These are phyloP conservation scores for Immersiporthe knoxdaviesiana DNA, from an alignment of 2,329 filamentous ascomycete species.

Conservation along the genomic window DNA sequence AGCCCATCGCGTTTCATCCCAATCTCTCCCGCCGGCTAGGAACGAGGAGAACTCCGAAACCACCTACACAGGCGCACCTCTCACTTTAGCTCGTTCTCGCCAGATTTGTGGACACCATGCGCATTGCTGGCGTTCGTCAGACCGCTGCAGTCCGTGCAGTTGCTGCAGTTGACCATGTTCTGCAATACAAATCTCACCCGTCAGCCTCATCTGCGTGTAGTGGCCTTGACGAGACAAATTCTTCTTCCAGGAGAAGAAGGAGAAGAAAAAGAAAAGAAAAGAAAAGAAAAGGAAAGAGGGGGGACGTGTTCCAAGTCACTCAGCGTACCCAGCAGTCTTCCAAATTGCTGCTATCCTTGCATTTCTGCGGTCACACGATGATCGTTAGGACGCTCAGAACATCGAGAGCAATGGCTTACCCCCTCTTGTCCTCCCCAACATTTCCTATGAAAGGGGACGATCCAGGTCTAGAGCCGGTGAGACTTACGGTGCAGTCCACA, in stretches of 20 bases:
- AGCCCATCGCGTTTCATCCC: background rate
- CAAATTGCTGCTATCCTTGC: slow-evolving; percentile 24
- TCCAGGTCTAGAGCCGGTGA: too few relatives aligned
- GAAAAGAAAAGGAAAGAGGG: too few relatives aligned
- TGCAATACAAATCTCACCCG: background rate
- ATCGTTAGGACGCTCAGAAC: background rate
- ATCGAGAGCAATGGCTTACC: background rate
- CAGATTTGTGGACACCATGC: slow-evolving; percentile 18
- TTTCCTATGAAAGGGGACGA: background rate
- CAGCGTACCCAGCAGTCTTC: slow-evolving; percentile 10
- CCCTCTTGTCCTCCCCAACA: background rate
- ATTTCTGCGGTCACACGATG: background rate
- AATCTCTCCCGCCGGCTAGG: background rate
- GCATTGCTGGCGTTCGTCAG: slow-evolving; percentile 19
- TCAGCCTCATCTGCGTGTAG: background rate
- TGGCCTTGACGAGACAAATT: background rate
- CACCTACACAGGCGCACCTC: background rate
- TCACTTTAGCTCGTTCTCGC: slow-evolving; percentile 17
- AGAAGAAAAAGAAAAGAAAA: too few relatives aligned
- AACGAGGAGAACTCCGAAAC: background rate
- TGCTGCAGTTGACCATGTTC: slow-evolving; percentile 24
- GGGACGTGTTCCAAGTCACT: background rate
- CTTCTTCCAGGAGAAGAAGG: too few relatives aligned
- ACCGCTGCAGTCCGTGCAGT: slow-evolving; percentile 26
- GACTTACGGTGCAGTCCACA: background rate